Conservation (phyloP, 805 yeast genomes). For the Kodamaea kaohsiungensis region DNA sequence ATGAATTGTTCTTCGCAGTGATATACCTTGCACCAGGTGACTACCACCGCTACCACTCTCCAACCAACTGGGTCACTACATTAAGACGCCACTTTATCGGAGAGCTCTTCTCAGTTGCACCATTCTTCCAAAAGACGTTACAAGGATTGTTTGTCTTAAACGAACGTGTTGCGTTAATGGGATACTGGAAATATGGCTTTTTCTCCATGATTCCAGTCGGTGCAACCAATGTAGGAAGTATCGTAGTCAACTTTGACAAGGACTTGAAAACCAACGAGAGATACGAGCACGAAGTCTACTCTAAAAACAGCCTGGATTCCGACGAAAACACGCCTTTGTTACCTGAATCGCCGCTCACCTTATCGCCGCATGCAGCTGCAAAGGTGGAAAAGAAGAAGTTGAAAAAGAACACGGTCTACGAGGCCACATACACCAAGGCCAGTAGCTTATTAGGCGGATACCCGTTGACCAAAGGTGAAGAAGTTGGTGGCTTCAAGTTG, state of each 20-base stretch:
- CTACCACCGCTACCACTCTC: constrained; percentile 96
- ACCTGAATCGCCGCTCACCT: constrained; percentile 7
- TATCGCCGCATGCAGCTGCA: constrained; percentile 10
- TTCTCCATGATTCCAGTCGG: constrained; percentile 99
- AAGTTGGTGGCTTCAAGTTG: constrained; percentile 94
- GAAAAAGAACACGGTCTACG: constrained; percentile 82
- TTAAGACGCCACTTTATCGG: constrained; percentile 94
- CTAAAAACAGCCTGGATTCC: constrained; percentile 14
- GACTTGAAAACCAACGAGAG: constrained; percentile 81
- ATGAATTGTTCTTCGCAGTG: constrained; percentile 80
- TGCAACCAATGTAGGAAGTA: constrained; percentile 97
- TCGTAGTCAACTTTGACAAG: constrained; percentile 86
- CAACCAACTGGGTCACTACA: constrained; percentile 93
- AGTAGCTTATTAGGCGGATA: constrained; percentile 76
- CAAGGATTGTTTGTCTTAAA: constrained; percentile 86
- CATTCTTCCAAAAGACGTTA: constrained; percentile 87
- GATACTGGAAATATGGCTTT: constrained; percentile 96
- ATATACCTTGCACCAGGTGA: constrained; percentile 98
- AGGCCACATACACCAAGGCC: constrained; percentile 87
- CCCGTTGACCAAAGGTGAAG: constrained; percentile 88
- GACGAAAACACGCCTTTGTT: constrained; percentile 37
- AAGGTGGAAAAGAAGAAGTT: constrained; percentile 34
- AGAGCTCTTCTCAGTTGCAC: constrained; percentile 93
- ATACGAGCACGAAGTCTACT: constrained; percentile 51
- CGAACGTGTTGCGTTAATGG: constrained; percentile 92